Percentiles rank a stretch among this genome's conserved stretches.
phyloP scores from a whole-genome alignment of 805 yeast genomes.

The Komagataella kurtzmanii region DNA sequence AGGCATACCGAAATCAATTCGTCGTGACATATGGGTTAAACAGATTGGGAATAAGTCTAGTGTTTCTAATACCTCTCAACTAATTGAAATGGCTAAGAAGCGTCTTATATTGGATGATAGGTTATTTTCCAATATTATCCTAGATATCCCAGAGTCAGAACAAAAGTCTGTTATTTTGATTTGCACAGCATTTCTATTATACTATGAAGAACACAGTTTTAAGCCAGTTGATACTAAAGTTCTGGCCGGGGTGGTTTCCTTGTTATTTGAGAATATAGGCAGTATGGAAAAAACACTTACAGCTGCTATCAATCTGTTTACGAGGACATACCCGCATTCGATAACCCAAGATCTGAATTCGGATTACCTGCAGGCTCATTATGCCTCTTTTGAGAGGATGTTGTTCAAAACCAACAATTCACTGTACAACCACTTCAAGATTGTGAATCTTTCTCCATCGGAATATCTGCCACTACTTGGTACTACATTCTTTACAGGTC shows the following conservation, averaged over 20 bases:
- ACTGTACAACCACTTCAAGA: conserved; percentile 35
- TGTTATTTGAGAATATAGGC: not conserved
- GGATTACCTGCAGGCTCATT: conserved; percentile 22
- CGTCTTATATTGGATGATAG: not conserved
- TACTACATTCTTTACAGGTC: conserved; percentile 29
- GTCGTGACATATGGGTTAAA: conserved; percentile 38
- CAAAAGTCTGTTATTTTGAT: conserved; percentile 17
- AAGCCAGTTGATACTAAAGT: not conserved
- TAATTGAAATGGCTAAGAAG: not conserved
- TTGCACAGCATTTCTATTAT: not conserved
- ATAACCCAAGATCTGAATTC: conserved; percentile 1
- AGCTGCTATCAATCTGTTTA: conserved; percentile 12
- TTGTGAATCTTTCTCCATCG: conserved; percentile 24
- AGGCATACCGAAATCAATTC: conserved; percentile 30
- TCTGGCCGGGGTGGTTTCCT: not conserved
- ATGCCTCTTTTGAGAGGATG: conserved; percentile 32
- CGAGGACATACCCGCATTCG: conserved; percentile 14
- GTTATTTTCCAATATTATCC: not conserved
- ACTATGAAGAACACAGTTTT: not conserved
- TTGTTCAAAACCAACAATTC: conserved; percentile 29
- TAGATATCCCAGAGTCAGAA: conserved; percentile 2
- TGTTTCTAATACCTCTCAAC: conserved; percentile 4
- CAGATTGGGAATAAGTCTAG: conserved; percentile 23
- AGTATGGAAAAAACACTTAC: conserved; percentile 8
- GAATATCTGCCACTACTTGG: conserved; percentile 30